These are phyloP conservation scores for Ganoderma sinense DNA, from an alignment of 1,284 basidiomycete genomes.

Conservation along the genomic window DNA sequence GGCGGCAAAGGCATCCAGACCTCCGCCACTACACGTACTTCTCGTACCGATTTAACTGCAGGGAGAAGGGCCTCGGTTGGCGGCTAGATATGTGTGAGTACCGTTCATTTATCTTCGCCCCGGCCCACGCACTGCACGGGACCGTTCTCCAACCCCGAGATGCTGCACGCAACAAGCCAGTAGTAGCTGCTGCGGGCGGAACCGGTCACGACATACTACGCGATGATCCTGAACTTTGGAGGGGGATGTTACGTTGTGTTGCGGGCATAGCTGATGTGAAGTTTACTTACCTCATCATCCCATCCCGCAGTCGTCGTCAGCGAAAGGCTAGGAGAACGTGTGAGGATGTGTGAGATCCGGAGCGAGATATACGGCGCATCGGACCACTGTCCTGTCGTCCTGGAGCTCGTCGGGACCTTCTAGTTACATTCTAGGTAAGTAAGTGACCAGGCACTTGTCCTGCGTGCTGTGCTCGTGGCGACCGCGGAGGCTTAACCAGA, in stretches of 20 bases:
- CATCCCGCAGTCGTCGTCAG: slow-evolving; percentile 69
- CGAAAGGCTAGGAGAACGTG: slow-evolving; percentile 66
- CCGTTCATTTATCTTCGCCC: slow-evolving; percentile 4
- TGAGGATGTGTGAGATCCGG: slow-evolving; percentile 82
- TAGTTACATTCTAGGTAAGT: slow-evolving; percentile 8
- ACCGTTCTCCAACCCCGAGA: neutral
- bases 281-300: slow-evolving; percentile 1
- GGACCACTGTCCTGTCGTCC: slow-evolving; percentile 83
- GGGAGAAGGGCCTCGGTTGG: slow-evolving; percentile 87
- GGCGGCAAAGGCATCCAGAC: slow-evolving; percentile 80
- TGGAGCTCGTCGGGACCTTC: slow-evolving; percentile 61
- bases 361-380: slow-evolving; percentile 87
- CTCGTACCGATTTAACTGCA: slow-evolving; percentile 84
- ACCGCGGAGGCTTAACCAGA: neutral
- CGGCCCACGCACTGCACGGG: too few relatives aligned
- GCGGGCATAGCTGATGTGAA: slow-evolving; percentile 13
- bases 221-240: neutral
- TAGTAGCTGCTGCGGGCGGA: neutral
- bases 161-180: neutral
- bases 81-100: slow-evolving; percentile 83
- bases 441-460: neutral
- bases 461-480: neutral
- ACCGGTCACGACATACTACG: neutral
- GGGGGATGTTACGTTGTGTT: neutral
- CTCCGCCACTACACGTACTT: slow-evolving; percentile 84